Evolutionary conservation across 805 yeast species (phyloP), one percentile per base, ranked within the genome.

Genomic region (Metschnikowia continentalis): DNA sequence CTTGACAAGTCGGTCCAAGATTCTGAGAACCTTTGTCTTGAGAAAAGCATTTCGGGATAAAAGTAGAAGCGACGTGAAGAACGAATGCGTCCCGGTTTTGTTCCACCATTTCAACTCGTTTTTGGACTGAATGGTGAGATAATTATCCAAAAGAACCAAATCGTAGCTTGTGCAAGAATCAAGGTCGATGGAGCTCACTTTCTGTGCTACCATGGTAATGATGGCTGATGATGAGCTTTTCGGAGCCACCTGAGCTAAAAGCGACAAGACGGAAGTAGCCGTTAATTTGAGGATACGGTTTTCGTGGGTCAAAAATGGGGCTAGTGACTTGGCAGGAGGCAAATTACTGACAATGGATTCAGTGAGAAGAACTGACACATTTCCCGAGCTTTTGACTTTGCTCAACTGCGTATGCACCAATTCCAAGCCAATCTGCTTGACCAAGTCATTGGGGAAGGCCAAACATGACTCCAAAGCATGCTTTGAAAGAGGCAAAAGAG

Each of bases 51-150:
- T 36, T 22, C 46, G 52, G 13, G 59, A 55, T 32, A 88, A 67
- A 61, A 80, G 79, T 30, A 87, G 59, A 49, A 90, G 69, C 6
- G 81, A 78, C 0, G 91, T 82, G 65, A 89, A 90, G 42, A 88
- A 70, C 0, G 96, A 83, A 49, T 76, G 74, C 15, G 72, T 70
- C 1, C 68, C 61, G 6, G 70, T 45, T 32, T 54, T 72, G 61
- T 80, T 85, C 90, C 94, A 90, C 96, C 96, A 91, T 66, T 84
- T 88, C 32, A 82, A 75, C 46, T 79, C 81, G 43, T 83, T 80
- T 55, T 82, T 88, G 11, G 85, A 69, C 52, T 82, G 83, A 39
- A 71, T 66, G 2, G 69, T 54, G 54, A 90, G 72, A 52, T 80
- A 81, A 42, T 76, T 75, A 55, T 84, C 86, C 40, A 86, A 67